phyloP scores from a whole-genome alignment of 2,329 filamentous ascomycete species.

The Ophiostoma australiae region DNA sequence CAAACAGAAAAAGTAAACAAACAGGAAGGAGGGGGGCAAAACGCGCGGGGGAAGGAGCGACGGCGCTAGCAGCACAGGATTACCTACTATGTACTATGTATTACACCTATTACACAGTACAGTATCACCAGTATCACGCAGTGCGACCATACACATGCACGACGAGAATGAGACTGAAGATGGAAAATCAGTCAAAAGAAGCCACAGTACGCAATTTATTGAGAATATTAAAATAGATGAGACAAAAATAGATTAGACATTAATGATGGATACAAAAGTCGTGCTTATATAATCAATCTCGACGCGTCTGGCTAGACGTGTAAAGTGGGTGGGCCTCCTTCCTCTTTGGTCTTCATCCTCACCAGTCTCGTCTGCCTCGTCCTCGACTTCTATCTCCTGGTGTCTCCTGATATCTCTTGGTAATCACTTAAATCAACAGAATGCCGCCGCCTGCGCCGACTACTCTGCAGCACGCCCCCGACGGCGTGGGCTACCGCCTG shows the following conservation, averaged over 20 bases:
- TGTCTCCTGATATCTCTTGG: neutral
- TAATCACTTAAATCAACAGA: neutral
- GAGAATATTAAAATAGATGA: neutral
- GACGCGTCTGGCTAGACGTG: slow-evolving; percentile 3
- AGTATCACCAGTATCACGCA: neutral
- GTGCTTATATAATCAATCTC: neutral
- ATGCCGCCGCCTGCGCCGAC: slow-evolving; percentile 33
- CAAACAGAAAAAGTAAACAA: slow-evolving; percentile 9
- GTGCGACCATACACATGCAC: neutral
- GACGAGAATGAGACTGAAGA: neutral
- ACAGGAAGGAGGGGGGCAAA: slow-evolving; percentile 9
- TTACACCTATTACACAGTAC: neutral
- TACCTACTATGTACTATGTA: no score
- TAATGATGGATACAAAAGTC: neutral
- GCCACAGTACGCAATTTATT: neutral
- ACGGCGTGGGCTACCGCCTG: slow-evolving; percentile 52
- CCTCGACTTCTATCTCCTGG: neutral
- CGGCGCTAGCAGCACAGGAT: neutral
- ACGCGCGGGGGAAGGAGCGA: slow-evolving; percentile 8
- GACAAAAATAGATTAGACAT: neutral
- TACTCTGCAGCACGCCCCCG: slow-evolving; percentile 46
- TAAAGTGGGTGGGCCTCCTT: slow-evolving; percentile 12
- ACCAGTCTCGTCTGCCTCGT: neutral
- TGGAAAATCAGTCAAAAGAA: neutral
- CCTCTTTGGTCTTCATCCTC: neutral